Evolutionary conservation across 108 stramenopile species (phyloP), one percentile per base, ranked within the genome.

Genomic region (Fistulifera pelliculosa): DNA sequence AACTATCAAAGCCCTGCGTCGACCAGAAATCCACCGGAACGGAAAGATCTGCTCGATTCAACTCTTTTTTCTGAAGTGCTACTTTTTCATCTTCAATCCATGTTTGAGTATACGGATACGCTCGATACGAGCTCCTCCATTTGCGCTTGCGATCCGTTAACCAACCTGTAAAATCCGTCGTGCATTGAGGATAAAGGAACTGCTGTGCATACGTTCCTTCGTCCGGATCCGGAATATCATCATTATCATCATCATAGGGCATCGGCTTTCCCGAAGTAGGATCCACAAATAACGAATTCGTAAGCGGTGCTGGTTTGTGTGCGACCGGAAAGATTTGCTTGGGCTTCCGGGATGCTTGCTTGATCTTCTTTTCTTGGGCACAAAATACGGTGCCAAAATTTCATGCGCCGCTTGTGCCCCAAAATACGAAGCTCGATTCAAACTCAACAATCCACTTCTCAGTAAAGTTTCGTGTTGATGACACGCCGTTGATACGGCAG

Each of bases 11-110:
- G 19, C 86, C 82, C 27, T 71, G 80, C 1, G 47, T 23, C 0
- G 73, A 54, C 85, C 85, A 87, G 71, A 87, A 87, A 49, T 87
- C 77, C 39, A 63, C 56, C 11, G 63, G 24, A 11, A 81, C 73
- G 2, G 47, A 56, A 24, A 50, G 25, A 38, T 26, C 19, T 17
- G 52, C 17, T 19, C 41, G 53, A 22, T 55, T 49, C n/a, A 13
- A n/a, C 7, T 17, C 25, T 43, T 43, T 24, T 5, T 27, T 49
- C n/a, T 47, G 23, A 12, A 47, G 39, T 22, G 26, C n/a, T 14
- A 62, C 58, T 14, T 54, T 47, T 17, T 66, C 64, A 1, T 43
- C 41, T 24, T 69, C 68, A 71, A 35, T 35, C 31, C 31, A 35
- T 35, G 31, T 35, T 35, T 35, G 31, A 3, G 31, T 35, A 8